Percentiles rank a stretch among this genome's conserved stretches.
phyloP scores from a whole-genome alignment of 352 stramenopile species.

The Hyphochytrium catenoides region DNA sequence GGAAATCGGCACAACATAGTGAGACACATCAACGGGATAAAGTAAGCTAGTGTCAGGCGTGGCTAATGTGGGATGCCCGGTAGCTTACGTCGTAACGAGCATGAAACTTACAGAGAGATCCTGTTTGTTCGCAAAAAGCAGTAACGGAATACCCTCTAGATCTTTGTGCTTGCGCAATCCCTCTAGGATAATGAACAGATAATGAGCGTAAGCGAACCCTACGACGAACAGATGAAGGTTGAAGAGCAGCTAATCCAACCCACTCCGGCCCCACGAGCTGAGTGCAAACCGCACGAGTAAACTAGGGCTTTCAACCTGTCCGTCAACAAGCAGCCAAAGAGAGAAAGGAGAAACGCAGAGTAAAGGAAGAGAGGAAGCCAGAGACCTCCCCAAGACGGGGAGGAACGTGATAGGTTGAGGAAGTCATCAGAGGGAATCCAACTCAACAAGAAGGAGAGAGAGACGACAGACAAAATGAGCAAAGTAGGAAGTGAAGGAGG shows the following conservation, averaged over 20 bases:
- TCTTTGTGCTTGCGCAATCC: constrained; percentile 37
- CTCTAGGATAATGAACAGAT: too few species aligned
- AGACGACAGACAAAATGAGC: neutral
- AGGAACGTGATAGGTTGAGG: constrained; percentile 45
- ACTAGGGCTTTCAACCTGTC: too few species aligned
- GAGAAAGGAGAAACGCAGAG: too few species aligned
- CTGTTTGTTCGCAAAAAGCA: constrained; percentile 75
- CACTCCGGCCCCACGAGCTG: too few species aligned
- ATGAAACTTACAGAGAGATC: constrained; percentile 31
- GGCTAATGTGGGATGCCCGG: neutral
- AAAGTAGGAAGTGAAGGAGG: neutral
- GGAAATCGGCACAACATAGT: neutral
- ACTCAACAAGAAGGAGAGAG: neutral
- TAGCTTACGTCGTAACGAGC: too few species aligned
- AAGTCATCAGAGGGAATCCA: neutral
- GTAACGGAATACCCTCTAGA: constrained; percentile 41
- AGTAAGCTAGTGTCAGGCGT: constrained; percentile 1
- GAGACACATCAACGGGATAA: neutral
- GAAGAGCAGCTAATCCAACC: too few species aligned
- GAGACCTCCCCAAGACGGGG: too few species aligned
- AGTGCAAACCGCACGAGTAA: too few species aligned
- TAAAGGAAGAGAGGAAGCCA: too few species aligned
- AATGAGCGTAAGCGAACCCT: too few species aligned
- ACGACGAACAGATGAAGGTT: too few species aligned
- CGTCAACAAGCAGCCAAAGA: too few species aligned